Evolutionary conservation across 2,329 filamentous ascomycete species (phyloP), one percentile per base, ranked within the genome.

Genomic region (Epichloe scottii): DNA sequence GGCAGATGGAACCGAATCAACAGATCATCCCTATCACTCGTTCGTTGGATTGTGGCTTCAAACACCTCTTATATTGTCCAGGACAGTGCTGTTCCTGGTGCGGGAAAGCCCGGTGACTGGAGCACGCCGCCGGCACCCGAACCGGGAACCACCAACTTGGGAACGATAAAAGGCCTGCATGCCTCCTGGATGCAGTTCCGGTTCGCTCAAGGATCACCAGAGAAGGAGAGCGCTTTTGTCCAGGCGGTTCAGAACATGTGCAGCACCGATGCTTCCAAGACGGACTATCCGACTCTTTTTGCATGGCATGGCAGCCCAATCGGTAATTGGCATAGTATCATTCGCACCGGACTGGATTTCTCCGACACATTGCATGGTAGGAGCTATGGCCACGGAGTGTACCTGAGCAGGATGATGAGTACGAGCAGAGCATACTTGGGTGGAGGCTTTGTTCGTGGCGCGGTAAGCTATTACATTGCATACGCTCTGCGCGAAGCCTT

Each of bases 31-130:
- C 66, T 87, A 3, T 78, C 81, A 19, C 66, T 95, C 0, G 69
- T 96, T 19, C 78, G 87, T 48, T 96, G 90, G 90, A 87, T 95
- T 54, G 79, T 96, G 52, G 87, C 89, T 0, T 95, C 89, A 0
- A 95, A 95, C 59, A 76, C 88, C 44, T 91, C 90, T 0, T 90
- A 84, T 58, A 93, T 96, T 54, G 74, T 91, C 44, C 82, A 91
- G 57, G 82, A 93, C 21, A 37, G 46, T 33, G 11, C 47, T 37
- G 51, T 52, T 8, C 41, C 47, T 43, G 35, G 26, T 19, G 10
- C 26, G 41, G 12, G 10, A 48, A 23, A 10, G n/a, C 12, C 14
- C 2, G 19, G n/a, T 34, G 37, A 19, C 14, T 14, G 3, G 23
- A n/a, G 15, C 15, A 23, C 12, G 12, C 12, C n/a, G 26, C n/a